A percentile compares a stretch with the other conserved stretches of the same genome.
Evolutionary conservation across 257 asterid genomes (phyloP).

Genomic region (Gardenia jasminoides): DNA sequence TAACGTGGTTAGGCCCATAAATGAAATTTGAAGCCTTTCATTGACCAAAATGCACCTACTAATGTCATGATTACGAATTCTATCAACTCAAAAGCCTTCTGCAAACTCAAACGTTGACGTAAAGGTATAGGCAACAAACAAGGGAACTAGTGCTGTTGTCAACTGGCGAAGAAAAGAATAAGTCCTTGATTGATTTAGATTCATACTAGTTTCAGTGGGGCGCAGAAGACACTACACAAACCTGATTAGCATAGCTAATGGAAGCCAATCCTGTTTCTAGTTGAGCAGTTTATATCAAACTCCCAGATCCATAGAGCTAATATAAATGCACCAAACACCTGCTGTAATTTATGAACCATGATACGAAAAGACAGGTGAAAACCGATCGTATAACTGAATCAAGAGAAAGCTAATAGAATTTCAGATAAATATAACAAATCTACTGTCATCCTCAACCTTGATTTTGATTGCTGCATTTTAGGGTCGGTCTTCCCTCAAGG

Average conservation of each 20-base stretch:
- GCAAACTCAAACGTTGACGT: neutral
- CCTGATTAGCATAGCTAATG: neutral
- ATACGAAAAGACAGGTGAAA: neutral
- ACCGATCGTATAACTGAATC: neutral
- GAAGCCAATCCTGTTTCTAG: too few species aligned
- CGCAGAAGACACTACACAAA: neutral
- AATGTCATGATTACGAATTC: too few species aligned
- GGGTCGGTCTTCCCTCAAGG: neutral
- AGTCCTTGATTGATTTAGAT: neutral
- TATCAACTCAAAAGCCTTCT: neutral
- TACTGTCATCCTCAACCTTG: neutral
- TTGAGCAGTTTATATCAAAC: too few species aligned
- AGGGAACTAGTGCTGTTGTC: neutral
- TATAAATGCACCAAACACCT: neutral
- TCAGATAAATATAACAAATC: neutral
- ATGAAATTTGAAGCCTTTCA: too few species aligned
- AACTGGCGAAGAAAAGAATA: too few species aligned
- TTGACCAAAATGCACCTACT: too few species aligned
- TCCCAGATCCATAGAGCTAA: neutral
- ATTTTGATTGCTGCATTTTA: neutral
- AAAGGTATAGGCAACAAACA: neutral
- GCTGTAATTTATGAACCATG: neutral
- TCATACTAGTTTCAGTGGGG: too few species aligned
- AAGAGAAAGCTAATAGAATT: neutral
- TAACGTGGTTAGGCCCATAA: too few species aligned